phyloP scores from a whole-genome alignment of 495 filamentous ascomycete genomes.

The Cladorrhinum samala region DNA sequence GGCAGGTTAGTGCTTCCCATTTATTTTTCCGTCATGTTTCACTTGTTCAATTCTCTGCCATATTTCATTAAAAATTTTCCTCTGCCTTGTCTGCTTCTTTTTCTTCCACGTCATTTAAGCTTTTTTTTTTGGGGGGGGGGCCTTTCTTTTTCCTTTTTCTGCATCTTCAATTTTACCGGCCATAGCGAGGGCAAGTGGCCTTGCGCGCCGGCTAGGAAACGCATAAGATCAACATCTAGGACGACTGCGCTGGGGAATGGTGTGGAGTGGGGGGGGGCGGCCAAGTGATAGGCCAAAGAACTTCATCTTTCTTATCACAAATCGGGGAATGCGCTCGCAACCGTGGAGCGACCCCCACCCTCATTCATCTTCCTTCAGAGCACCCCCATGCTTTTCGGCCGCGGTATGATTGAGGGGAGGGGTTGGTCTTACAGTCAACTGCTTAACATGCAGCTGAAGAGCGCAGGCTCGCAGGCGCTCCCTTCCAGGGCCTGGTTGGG shows the following conservation, averaged over 20 bases:
- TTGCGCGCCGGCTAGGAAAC: constrained; percentile 6
- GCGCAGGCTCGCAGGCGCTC: constrained; percentile 12
- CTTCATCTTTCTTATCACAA: constrained; percentile 20
- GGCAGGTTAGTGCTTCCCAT: constrained; percentile 15
- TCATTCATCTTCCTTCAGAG: background rate
- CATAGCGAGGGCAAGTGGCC: too few relatives aligned
- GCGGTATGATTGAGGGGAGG: constrained; percentile 22
- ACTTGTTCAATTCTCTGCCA: too few relatives aligned
- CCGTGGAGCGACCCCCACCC: constrained; percentile 8
- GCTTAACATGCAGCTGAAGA: constrained; percentile 16
- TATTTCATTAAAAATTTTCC: background rate
- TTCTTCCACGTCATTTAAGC: background rate
- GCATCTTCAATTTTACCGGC: background rate
- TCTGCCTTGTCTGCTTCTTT: background rate
- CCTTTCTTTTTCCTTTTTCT: background rate
- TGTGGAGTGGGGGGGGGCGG: too few relatives aligned
- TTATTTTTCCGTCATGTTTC: background rate
- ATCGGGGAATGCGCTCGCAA: constrained; percentile 14
- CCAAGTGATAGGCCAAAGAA: constrained; percentile 18
- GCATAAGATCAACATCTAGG: constrained; percentile 5
- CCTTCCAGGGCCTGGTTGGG: background rate
- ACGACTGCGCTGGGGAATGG: constrained; percentile 1
- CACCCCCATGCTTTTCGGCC: constrained; percentile 16
- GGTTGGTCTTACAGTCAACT: background rate
- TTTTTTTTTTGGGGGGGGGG: background rate